phyloP scores from a whole-genome alignment of 2,329 filamentous ascomycete genomes.

The Colletotrichum viniferum region DNA sequence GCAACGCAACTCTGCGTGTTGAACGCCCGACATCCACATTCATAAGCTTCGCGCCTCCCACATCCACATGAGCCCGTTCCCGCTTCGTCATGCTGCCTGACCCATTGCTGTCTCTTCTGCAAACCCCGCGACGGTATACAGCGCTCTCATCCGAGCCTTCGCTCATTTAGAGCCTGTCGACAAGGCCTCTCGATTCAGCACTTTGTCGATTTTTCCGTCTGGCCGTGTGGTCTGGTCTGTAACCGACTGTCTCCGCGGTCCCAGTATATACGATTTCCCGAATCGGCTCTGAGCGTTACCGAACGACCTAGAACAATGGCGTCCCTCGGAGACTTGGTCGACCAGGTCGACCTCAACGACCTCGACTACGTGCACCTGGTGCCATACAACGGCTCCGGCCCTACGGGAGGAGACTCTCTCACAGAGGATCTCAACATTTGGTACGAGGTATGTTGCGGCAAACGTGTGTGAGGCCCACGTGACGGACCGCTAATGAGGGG shows the following conservation, averaged over 20 bases:
- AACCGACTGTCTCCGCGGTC: neutral
- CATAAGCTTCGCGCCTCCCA: conserved; percentile 21
- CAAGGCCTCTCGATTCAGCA: neutral
- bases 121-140: neutral
- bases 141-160: conserved; percentile 1
- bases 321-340: conserved; percentile 30
- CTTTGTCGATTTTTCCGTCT: neutral
- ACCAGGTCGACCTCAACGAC: conserved; percentile 41
- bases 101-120: conserved; percentile 2
- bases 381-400: conserved; percentile 68
- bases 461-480: neutral
- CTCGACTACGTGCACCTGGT: conserved; percentile 51
- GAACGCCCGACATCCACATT: conserved; percentile 10
- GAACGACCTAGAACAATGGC: neutral
- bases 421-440: conserved; percentile 76
- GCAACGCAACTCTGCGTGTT: conserved; percentile 17
- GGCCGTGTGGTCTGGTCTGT: neutral
- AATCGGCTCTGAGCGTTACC: conserved; percentile 6
- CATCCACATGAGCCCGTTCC: neutral
- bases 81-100: neutral
- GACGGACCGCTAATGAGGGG: conserved; percentile 19
- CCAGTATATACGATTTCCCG: neutral
- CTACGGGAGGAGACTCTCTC: conserved; percentile 71
- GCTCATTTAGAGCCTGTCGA: conserved; percentile 13
- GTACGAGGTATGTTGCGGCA: conserved; percentile 64